Evolutionary conservation across 257 asterid genomes (phyloP).

Genomic region (Verbena officinalis): DNA sequence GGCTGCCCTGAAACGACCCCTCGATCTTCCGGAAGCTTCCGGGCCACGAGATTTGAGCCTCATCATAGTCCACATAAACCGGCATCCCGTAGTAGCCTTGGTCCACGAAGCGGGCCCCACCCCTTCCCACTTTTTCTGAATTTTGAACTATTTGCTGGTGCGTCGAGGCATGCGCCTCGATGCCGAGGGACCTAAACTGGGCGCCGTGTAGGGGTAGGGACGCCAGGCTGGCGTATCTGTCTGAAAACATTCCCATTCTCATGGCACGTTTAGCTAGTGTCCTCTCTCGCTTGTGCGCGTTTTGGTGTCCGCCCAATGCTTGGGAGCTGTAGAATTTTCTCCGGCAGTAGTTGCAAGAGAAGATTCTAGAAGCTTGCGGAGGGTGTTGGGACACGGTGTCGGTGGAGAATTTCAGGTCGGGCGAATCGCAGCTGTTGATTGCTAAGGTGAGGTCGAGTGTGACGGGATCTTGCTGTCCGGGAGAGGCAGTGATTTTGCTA

Average conservation of each 20-base stretch:
- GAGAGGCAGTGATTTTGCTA: conserved; percentile 42
- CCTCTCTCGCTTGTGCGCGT: conserved; percentile 93
- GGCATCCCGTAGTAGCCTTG: conserved; percentile 70
- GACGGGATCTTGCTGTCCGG: conserved; percentile 34
- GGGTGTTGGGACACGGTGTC: conserved; percentile 37
- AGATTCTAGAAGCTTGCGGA: conserved; percentile 60
- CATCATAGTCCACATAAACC: conserved; percentile 57
- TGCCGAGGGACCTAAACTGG: conserved; percentile 65
- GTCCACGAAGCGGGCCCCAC: conserved; percentile 65
- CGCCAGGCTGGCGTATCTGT: conserved; percentile 79
- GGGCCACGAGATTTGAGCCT: conserved; percentile 75
- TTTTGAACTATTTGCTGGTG: conserved; percentile 52
- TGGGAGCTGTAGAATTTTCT: conserved; percentile 94
- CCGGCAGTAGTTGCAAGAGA: conserved; percentile 91
- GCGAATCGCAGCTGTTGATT: conserved; percentile 34
- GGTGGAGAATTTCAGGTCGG: conserved; percentile 27
- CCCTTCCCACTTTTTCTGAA: conserved; percentile 43
- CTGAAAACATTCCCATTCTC: conserved; percentile 83
- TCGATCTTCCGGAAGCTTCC: conserved; percentile 82
- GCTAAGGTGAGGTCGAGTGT: conserved; percentile 82
- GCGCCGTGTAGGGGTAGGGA: conserved; percentile 87
- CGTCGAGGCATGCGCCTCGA: conserved; percentile 74
- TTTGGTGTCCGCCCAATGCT: conserved; percentile 96
- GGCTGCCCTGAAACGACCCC: conserved; percentile 34
- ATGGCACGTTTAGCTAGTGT: conserved; percentile 87